Evolutionary conservation across 2,329 filamentous ascomycete species (phyloP), one percentile per base, ranked within the genome.

Genomic region (Fonsecaea pedrosoi): DNA sequence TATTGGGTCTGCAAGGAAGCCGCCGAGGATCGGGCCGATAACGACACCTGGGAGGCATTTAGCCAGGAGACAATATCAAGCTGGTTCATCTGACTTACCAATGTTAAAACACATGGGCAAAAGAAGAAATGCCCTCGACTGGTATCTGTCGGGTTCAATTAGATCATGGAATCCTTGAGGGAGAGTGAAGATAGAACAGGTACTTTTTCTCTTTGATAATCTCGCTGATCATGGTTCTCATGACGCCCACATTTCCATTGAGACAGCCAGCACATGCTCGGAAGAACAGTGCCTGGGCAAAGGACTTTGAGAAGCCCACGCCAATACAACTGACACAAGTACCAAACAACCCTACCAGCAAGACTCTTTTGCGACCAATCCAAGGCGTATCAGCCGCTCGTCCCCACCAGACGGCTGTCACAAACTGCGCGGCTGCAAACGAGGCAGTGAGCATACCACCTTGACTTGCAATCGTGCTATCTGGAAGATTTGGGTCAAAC

Each of bases 371-470:
- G 57, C 92, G 85, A 0, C 92, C 93, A 65, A 86, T 84, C 63
- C 80, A 82, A 42, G 86, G 85, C 6, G 90, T 87, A 73, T 89
- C 87, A 1, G 86, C 86, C 3, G 93, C 79, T 0, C 90, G 83
- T 0, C 92, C 92, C 92, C 92, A 96, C 67, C 92, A 78, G 77
- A 96, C 89, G 2, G 92, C 92, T 0, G 92, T 96, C 25, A 92
- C 75, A 74, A 94, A 94, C 76, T 97, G 92, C 0, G 90, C 89
- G 0, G 89, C 90, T 0, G 91, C 94, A 75, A 96, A 96, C 45
- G 88, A 89, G 12, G 90, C 92, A 56, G 91, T 88, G 30, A 96
- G 82, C 2, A 96, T 80, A 45, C 92, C 92, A 0, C 91, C 90
- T 76, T 95, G 92, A 21, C 85, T 84, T 0, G 92, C 87, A 71